Base-by-base conservation (phyloP, 106 monocot genomes). In the Dendrobium nobile region DNA sequence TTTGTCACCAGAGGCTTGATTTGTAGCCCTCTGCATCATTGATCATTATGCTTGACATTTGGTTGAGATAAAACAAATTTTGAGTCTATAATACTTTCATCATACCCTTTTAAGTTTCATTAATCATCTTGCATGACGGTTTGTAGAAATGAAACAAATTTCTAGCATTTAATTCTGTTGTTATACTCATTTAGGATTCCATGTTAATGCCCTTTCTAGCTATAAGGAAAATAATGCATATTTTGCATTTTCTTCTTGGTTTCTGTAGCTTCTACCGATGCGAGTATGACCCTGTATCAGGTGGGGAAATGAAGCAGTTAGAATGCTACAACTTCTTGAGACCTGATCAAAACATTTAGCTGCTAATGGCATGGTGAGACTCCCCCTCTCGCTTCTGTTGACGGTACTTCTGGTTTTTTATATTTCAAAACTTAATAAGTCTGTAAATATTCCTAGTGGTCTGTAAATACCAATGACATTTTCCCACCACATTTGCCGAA, bases 281-380 rank as follows among this genome's bases (percentile, higher is more conserved):
- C 41, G 87, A 87, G 75, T 93, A 79, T 42, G 91, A 93, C 83
- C 86, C 93, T 0, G 73, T 47, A 45, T 64, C 47, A 28, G 89
- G 89, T n/a, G 93, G 93, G 45, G 93, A 91, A 75, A 93, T 91
- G 93, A 87, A 68, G 43, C 89, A 93, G 51, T 72, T 91, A 41
- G 93, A 91, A 67, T 93, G 91, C 73, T 80, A 83, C 80, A 91
- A 85, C 78, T 85, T 93, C 82, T 27, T 93, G 73, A 91, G 91
- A 78, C 41, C 75, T 7, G 87, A 89, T 27, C 78, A 51, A 82
- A 83, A 80, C 45, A 65, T 1, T 4, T 75, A 75, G 74, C n/a
- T 44, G 43, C 74, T 42, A 43, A 44, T 27, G 9, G 37, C 27
- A 72, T 37, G 72, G 72, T 33, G 64, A 65, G 24, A 65, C 26